Base-by-base conservation (phyloP, 148 eudicot species). In the Nepenthes mirabilis region DNA sequence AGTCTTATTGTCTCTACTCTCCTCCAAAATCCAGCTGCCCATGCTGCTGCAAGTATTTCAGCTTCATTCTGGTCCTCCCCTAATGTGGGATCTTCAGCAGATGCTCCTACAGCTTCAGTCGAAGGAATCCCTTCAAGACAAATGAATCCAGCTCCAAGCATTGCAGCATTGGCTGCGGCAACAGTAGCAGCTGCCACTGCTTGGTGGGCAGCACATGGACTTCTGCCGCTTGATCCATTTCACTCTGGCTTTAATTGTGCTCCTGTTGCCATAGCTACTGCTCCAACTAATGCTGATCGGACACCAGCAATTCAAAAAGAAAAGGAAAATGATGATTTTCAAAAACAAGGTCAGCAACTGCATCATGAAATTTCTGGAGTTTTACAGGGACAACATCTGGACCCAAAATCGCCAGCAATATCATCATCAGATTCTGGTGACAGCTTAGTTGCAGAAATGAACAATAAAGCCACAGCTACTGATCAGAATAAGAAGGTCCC, bases 131-230 rank as follows among this genome's bases (percentile, higher is more conserved):
- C 76, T 33, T 61, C 52, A 10, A 11, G 14, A 49, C 52, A 49
- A 49, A 49, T 49, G 52, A 49, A 1, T 1, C 52, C 52, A 10
- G 52, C 3, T 49, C 52, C 98, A 65, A 84, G 82, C 70, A 72
- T 82, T 78, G 80, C 88, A 59, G 91, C 89, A 37, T 73, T 88
- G 70, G 98, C 86, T 67, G 91, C 91, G 33, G 91, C 96, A 33
- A 93, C 98, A 36, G 89, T 86, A 67, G 90, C 98, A 49, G 98
- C 96, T 68, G 98, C 98, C 63, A 83, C 91, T 52, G 89, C 98
- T 33, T 93, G 98, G 98, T 93, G 98, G 98, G 82, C 96, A 11
- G 80, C 98, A 43, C 86, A 93, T 71, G 98, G 58, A 34, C 71
- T 93, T 53, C 64, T 86, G 32, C 89, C 96, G 33, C 77, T 83